A percentile compares a stretch with the other conserved stretches of the same genome.
These are phyloP conservation scores for Stachybotrys chartarum DNA, from an alignment of 2,329 filamentous ascomycete species.

Conservation along the genomic window DNA sequence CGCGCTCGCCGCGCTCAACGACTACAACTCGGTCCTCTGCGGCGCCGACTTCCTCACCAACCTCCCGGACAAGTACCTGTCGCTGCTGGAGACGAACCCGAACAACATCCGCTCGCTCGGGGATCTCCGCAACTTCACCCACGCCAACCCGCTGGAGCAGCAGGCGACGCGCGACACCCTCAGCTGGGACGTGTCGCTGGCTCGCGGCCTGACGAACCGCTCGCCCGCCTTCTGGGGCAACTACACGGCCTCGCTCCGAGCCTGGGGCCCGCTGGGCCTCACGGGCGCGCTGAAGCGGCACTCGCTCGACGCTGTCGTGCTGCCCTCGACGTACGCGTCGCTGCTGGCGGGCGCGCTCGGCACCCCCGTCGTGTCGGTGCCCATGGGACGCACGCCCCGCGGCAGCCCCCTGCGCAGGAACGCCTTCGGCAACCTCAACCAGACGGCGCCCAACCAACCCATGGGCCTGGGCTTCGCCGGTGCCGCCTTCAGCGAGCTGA, in stretches of 20 bases:
- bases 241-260: constrained; percentile 45
- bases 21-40: constrained; percentile 43
- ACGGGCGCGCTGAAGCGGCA: constrained; percentile 49
- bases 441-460: constrained; percentile 31
- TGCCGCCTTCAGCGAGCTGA: constrained; percentile 51
- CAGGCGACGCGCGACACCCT: constrained; percentile 51
- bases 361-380: constrained; percentile 55
- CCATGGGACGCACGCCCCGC: constrained; percentile 49
- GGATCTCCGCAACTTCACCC: constrained; percentile 49
- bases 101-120: constrained; percentile 42
- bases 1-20: too few species aligned
- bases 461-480: constrained; percentile 56
- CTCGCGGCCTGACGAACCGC: constrained; percentile 42
- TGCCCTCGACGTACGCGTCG: constrained; percentile 45
- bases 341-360: constrained; percentile 48
- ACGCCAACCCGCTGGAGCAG: constrained; percentile 41
- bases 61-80: constrained; percentile 44
- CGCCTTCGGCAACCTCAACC: constrained; percentile 41
- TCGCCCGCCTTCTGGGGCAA: constrained; percentile 48
- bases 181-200: constrained; percentile 47
- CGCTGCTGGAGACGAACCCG: constrained; percentile 49
- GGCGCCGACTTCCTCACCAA: constrained; percentile 50
- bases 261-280: constrained; percentile 49
- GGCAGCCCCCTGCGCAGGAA: constrained; percentile 13
- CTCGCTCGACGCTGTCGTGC: constrained; percentile 53